These are phyloP conservation scores for Caryopteris hybrid DNA, from an alignment of 305 asterid species.

Conservation along the genomic window DNA sequence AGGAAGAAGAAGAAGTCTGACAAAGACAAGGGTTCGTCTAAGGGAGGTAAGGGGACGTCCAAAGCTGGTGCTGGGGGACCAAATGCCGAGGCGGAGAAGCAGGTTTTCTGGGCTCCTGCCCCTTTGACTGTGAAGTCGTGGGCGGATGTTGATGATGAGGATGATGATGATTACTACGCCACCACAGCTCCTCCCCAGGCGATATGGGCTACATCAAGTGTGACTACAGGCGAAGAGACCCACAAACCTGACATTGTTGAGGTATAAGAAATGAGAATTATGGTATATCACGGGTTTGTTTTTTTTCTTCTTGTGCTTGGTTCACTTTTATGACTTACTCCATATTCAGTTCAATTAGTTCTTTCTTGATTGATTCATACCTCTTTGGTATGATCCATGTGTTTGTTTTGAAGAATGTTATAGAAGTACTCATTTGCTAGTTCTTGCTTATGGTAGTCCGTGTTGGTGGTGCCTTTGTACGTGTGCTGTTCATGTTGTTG, in stretches of 20 bases:
- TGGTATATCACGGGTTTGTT: neutral
- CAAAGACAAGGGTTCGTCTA: slow-evolving; percentile 42
- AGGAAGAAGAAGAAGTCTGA: slow-evolving; percentile 73
- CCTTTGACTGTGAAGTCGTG: slow-evolving; percentile 85
- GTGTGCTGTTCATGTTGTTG: neutral
- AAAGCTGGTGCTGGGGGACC: slow-evolving; percentile 35
- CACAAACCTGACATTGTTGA: slow-evolving; percentile 35
- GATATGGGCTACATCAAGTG: no score
- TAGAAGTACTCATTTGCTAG: neutral
- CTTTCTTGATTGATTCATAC: no score
- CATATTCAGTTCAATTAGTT: neutral
- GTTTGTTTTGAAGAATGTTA: slow-evolving; percentile 3
- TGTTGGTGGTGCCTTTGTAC: neutral
- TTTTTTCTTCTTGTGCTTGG: neutral
- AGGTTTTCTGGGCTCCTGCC: slow-evolving; percentile 91
- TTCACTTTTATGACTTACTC: neutral
- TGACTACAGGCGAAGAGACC: slow-evolving; percentile 29
- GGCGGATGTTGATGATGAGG: slow-evolving; percentile 99
- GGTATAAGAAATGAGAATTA: slow-evolving; percentile 29
- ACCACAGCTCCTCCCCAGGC: slow-evolving; percentile 91
- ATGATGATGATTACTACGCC: slow-evolving; percentile 96
- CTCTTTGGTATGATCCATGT: neutral
- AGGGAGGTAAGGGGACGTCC: slow-evolving; percentile 34
- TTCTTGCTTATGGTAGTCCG: slow-evolving; percentile 2
- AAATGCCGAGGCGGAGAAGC: slow-evolving; percentile 47